A percentile compares a stretch with the other conserved stretches of the same genome.
These are phyloP conservation scores for Hypoxylon trugodes DNA, from an alignment of 495 filamentous ascomycete genomes.

Conservation along the genomic window DNA sequence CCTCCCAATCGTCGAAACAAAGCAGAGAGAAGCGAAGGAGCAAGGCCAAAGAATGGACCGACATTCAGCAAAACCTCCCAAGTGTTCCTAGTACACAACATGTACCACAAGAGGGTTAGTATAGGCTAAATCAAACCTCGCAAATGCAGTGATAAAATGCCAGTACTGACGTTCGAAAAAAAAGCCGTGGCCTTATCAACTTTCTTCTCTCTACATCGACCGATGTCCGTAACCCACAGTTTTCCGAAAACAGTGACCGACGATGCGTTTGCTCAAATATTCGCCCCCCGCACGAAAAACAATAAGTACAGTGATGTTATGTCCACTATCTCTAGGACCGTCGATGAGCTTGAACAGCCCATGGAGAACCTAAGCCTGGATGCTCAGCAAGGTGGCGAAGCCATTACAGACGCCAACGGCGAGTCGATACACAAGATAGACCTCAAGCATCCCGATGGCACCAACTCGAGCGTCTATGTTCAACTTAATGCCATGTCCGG, in stretches of 20 bases:
- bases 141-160: constrained; percentile 2
- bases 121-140: background rate
- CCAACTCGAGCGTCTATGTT: constrained; percentile 53
- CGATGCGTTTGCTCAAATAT: constrained; percentile 82
- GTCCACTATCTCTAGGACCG: constrained; percentile 76
- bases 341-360: constrained; percentile 73
- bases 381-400: constrained; percentile 40
- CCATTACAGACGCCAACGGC: constrained; percentile 38
- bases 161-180: constrained; percentile 17
- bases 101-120: constrained; percentile 75
- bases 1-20: constrained; percentile 48
- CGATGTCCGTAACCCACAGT: constrained; percentile 84
- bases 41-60: constrained; percentile 51
- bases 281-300: constrained; percentile 65
- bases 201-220: constrained; percentile 96
- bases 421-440: constrained; percentile 48
- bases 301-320: constrained; percentile 71
- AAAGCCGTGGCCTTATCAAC: constrained; percentile 85
- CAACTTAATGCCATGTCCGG: constrained; percentile 58
- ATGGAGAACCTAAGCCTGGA: constrained; percentile 51
- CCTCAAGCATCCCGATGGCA: constrained; percentile 62
- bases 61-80: constrained; percentile 64
- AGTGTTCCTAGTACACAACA: constrained; percentile 87
- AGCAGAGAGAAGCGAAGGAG: constrained; percentile 57
- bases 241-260: constrained; percentile 75